phyloP scores from a whole-genome alignment of 2,329 filamentous ascomycete species.

The Beauveria rudraprayagi region DNA sequence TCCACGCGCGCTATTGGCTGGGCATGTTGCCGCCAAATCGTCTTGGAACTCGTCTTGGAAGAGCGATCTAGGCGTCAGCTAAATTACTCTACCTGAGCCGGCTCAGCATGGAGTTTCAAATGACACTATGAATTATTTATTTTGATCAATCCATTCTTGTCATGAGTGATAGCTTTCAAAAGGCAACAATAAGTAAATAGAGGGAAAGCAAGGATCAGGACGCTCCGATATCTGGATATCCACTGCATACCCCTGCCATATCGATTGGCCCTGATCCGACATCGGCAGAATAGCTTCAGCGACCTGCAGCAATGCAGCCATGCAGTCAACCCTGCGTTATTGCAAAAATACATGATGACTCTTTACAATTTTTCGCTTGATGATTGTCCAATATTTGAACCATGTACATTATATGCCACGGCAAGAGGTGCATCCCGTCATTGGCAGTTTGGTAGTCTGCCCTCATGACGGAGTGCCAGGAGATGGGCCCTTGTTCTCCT shows the following conservation, averaged over 20 bases:
- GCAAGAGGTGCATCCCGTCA: background rate
- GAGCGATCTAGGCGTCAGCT: too few relatives aligned
- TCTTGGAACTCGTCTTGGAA: background rate
- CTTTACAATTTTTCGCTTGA: background rate
- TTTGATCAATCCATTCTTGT: too few relatives aligned
- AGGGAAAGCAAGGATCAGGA: background rate
- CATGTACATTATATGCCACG: background rate
- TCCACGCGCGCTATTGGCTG: slow-evolving; percentile 2
- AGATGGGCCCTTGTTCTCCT: slow-evolving; percentile 21
- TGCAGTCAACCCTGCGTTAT: background rate
- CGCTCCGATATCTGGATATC: background rate
- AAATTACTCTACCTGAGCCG: too few relatives aligned
- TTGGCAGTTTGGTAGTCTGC: background rate
- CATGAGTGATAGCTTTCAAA: too few relatives aligned
- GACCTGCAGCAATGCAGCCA: background rate
- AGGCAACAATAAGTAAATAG: too few relatives aligned
- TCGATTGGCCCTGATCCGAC: background rate
- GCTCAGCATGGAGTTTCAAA: too few relatives aligned
- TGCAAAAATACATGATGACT: background rate
- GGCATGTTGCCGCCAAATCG: background rate
- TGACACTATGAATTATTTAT: too few relatives aligned
- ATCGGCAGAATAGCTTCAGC: background rate
- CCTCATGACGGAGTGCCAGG: slow-evolving; percentile 8
- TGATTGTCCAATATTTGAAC: background rate
- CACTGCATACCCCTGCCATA: background rate